phyloP scores from a whole-genome alignment of 371 early-diverging fungal genomes.

The Mucor velutinosus region DNA sequence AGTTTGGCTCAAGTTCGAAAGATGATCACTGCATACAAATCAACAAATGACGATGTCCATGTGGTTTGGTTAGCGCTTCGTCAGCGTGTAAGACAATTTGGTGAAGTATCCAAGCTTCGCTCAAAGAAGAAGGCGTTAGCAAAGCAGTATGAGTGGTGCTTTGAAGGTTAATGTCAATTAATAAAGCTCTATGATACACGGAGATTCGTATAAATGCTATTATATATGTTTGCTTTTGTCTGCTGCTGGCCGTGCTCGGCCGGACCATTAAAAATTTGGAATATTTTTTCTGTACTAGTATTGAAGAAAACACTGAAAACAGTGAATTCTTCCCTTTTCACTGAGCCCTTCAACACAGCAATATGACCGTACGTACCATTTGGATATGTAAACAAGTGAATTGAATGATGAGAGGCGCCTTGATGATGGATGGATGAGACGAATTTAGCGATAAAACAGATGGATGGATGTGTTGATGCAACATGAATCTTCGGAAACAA shows the following conservation, averaged over 20 bases:
- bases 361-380: conserved; percentile 41
- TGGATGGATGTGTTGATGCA: conserved; percentile 33
- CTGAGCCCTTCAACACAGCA: conserved; percentile 39
- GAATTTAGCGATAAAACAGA: conserved; percentile 15
- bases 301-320: background rate
- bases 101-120: conserved; percentile 30
- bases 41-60: conserved; percentile 38
- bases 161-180: conserved; percentile 12
- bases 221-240: background rate
- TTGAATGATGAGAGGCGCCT: background rate
- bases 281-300: conserved; percentile 1
- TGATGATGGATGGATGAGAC: conserved; percentile 4
- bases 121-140: conserved; percentile 36
- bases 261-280: conserved; percentile 2
- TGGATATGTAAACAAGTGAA: background rate
- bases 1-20: conserved; percentile 32
- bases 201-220: background rate
- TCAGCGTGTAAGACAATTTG: conserved; percentile 34
- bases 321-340: conserved; percentile 34
- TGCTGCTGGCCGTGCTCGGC: background rate
- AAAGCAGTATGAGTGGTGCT: conserved; percentile 47
- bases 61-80: conserved; percentile 40
- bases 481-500: background rate
- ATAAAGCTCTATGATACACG: background rate
- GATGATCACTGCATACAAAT: conserved; percentile 36